A percentile compares a stretch with the other conserved stretches of the same genome.
phyloP scores from a whole-genome alignment of 192 early-diverging fungal species.

The Coemansia sp. region DNA sequence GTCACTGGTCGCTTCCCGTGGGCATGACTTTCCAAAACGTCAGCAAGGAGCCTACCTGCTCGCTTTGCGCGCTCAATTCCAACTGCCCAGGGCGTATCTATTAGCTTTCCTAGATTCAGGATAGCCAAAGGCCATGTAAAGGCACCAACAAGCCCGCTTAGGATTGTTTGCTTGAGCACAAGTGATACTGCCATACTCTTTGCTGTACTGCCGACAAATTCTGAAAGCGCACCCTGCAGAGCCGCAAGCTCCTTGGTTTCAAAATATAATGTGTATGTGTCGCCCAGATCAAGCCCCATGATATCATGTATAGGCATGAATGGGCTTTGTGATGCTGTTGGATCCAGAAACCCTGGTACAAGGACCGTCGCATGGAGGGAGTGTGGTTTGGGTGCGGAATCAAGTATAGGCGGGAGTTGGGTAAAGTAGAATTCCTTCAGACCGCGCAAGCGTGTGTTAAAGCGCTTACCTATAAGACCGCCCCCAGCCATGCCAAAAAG shows the following conservation, averaged over 20 bases:
- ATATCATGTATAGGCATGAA: conserved; percentile 26
- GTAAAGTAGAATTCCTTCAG: conserved; percentile 52
- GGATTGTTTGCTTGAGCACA: conserved; percentile 53
- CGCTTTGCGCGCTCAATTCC: conserved; percentile 66
- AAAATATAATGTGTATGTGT: conserved; percentile 57
- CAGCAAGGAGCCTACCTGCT: conserved; percentile 62
- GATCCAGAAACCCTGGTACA: conserved; percentile 55
- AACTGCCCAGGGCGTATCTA: conserved; percentile 75
- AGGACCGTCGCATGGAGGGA: conserved; percentile 53
- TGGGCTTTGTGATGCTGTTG: conserved; percentile 29
- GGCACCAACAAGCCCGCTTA: conserved; percentile 42
- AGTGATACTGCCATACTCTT: conserved; percentile 44
- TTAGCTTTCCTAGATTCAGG: conserved; percentile 55
- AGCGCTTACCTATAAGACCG: conserved; percentile 52
- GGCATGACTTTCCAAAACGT: conserved; percentile 44
- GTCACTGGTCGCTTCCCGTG: conserved; percentile 68
- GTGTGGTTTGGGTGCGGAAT: conserved; percentile 13
- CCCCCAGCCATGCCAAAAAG: conserved; percentile 59
- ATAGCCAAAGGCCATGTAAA: conserved; percentile 53
- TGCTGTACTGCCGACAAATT: conserved; percentile 47
- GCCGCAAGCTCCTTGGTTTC: conserved; percentile 52
- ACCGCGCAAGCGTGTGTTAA: conserved; percentile 46
- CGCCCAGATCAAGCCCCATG: conserved; percentile 43
- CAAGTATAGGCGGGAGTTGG: conserved; percentile 18
- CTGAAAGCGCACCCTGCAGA: conserved; percentile 47